Evolutionary conservation across 768 basidiomycete genomes (phyloP).

Genomic region (Mycena kentingensis): DNA sequence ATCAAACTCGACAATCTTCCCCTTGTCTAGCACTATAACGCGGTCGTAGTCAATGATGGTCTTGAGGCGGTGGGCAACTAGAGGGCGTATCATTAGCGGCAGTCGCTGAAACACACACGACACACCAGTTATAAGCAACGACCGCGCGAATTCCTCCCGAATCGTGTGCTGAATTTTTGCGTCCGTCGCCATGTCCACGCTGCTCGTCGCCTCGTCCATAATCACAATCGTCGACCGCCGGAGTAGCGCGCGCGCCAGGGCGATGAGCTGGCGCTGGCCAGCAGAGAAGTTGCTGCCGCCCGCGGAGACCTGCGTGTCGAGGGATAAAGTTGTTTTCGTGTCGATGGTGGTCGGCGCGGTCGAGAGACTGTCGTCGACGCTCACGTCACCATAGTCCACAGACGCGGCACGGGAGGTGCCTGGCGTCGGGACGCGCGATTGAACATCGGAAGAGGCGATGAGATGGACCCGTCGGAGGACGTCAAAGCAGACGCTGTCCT

Average conservation of each 20-base stretch:
- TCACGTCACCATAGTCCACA: slow-evolving; percentile 38
- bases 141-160: slow-evolving; percentile 76
- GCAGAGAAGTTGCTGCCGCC: slow-evolving; percentile 91
- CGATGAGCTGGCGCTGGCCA: slow-evolving; percentile 85
- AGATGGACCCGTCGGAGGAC: slow-evolving; percentile 82
- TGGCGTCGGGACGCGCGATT: slow-evolving; percentile 53
- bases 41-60: slow-evolving; percentile 15
- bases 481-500: slow-evolving; percentile 76
- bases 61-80: slow-evolving; percentile 20
- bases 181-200: slow-evolving; percentile 85
- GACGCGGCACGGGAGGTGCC: slow-evolving; percentile 46
- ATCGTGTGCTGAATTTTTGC: slow-evolving; percentile 88
- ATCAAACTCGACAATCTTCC: slow-evolving; percentile 3
- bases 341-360: slow-evolving; percentile 58
- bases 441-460: slow-evolving; percentile 53
- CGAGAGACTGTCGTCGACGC: slow-evolving; percentile 39
- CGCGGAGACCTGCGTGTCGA: slow-evolving; percentile 79
- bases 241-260: slow-evolving; percentile 79
- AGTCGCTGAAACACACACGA: slow-evolving; percentile 5
- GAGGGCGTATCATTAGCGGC: neutral
- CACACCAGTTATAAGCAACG: slow-evolving; percentile 70
- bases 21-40: slow-evolving; percentile 13
- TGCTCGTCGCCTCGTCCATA: slow-evolving; percentile 82
- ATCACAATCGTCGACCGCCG: slow-evolving; percentile 72
- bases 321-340: slow-evolving; percentile 51